phyloP scores from a whole-genome alignment of 257 asterid species.

The Craterostigma plantagineum region DNA sequence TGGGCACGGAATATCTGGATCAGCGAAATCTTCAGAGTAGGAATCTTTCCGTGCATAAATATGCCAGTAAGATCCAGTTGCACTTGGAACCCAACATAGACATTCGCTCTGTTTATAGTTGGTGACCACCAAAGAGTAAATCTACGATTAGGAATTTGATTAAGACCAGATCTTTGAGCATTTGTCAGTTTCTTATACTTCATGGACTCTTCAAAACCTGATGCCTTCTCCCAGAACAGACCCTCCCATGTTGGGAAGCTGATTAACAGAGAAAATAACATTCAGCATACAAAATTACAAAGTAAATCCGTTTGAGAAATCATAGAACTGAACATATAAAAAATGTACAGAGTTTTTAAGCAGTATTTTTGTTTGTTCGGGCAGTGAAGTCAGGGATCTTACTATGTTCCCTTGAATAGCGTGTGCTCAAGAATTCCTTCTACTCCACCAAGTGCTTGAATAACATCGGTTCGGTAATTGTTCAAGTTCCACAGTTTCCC shows the following conservation, averaged over 20 bases:
- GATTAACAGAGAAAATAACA: too few relatives aligned
- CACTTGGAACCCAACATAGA: conserved; percentile 96
- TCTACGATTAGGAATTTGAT: conserved; percentile 90
- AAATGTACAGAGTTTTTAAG: too few relatives aligned
- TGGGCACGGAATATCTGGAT: conserved; percentile 99
- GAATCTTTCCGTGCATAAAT: conserved; percentile 98
- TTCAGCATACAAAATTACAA: too few relatives aligned
- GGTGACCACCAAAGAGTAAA: conserved; percentile 99
- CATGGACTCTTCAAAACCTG: conserved; percentile 99
- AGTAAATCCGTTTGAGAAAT: too few relatives aligned
- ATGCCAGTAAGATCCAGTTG: conserved; percentile 98
- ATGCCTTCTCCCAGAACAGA: conserved; percentile 8
- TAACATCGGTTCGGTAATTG: neutral
- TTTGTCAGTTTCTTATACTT: conserved; percentile 92
- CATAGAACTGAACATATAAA: too few relatives aligned
- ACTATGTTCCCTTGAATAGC: neutral
- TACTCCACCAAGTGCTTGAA: neutral
- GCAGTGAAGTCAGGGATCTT: too few relatives aligned
- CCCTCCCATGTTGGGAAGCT: neutral
- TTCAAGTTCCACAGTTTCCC: neutral
- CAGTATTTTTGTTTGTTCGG: too few relatives aligned
- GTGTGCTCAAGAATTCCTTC: neutral
- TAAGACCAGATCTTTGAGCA: conserved; percentile 98
- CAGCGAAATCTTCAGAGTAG: conserved; percentile 87
- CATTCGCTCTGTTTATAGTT: conserved; percentile 92